A percentile compares a stretch with the other conserved stretches of the same genome.
phyloP scores from a whole-genome alignment of 495 filamentous ascomycete genomes.

The Alectoria sarmentosa region DNA sequence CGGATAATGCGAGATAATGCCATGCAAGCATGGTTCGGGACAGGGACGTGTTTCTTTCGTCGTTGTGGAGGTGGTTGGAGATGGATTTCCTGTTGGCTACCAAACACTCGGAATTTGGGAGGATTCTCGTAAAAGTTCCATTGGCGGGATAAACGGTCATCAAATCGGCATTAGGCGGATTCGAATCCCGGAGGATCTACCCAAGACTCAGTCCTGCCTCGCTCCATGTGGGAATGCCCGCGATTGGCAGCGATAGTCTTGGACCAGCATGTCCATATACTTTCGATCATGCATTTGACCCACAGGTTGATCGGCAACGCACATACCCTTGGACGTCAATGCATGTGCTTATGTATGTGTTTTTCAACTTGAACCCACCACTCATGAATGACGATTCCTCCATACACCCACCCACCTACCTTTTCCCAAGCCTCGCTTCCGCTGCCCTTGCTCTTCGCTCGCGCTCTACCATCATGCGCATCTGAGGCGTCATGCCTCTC shows the following conservation, averaged over 20 bases:
- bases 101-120: background rate
- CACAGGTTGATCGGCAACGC: background rate
- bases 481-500: slow-evolving; percentile 77
- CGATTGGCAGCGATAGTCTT: background rate
- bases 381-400: background rate
- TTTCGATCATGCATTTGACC: background rate
- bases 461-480: slow-evolving; percentile 70
- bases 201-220: too few species aligned
- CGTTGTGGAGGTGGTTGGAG: too few species aligned
- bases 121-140: too few species aligned
- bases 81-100: background rate
- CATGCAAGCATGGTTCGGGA: background rate
- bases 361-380: too few species aligned
- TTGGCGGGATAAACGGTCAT: too few species aligned
- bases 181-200: background rate
- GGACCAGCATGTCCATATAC: background rate
- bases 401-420: slow-evolving; percentile 31
- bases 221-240: background rate
- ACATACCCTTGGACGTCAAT: background rate
- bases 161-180: background rate
- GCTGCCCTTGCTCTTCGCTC: slow-evolving; percentile 77
- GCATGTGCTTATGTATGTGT: background rate
- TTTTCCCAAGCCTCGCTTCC: slow-evolving; percentile 71
- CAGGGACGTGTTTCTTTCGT: background rate
- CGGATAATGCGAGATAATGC: background rate